Percentiles rank a stretch among this genome's conserved stretches.
phyloP scores from a whole-genome alignment of 805 yeast genomes.

The Kuraishia cidri region DNA sequence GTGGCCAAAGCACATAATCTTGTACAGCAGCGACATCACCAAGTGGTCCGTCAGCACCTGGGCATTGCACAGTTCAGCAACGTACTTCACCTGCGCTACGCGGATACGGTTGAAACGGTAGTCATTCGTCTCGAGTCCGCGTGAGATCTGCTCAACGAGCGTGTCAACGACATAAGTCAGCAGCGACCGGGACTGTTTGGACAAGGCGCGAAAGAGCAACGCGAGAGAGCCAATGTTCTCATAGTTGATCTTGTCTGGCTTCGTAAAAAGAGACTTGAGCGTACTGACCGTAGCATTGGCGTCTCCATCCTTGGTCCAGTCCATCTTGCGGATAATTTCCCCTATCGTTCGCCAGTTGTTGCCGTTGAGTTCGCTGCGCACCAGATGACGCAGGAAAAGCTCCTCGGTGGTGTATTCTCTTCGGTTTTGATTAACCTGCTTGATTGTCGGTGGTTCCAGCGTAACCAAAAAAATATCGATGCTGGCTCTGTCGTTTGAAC shows the following conservation, averaged over 20 bases:
- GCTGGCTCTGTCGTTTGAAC: constrained; percentile 47
- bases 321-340: constrained; percentile 27
- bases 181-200: constrained; percentile 27
- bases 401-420: constrained; percentile 30
- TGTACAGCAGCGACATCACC: constrained; percentile 42
- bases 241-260: constrained; percentile 54
- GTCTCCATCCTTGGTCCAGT: constrained; percentile 33
- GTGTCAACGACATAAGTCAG: constrained; percentile 46
- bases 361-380: constrained; percentile 39
- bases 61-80: constrained; percentile 47
- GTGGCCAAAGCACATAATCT: constrained; percentile 59
- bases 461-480: constrained; percentile 45
- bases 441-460: constrained; percentile 45
- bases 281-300: constrained; percentile 18
- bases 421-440: constrained; percentile 16
- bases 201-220: constrained; percentile 27
- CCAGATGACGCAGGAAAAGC: constrained; percentile 36
- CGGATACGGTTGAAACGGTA: constrained; percentile 52
- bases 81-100: constrained; percentile 48
- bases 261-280: constrained; percentile 34
- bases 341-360: constrained; percentile 22
- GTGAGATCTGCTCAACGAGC: constrained; percentile 49
- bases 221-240: constrained; percentile 46
- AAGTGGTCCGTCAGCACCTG: constrained; percentile 35
- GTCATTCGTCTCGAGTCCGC: constrained; percentile 60